Evolutionary conservation across 2,329 filamentous ascomycete genomes (phyloP), one percentile per base, ranked within the genome.

Genomic region (Aspergillus hiratsukae): DNA sequence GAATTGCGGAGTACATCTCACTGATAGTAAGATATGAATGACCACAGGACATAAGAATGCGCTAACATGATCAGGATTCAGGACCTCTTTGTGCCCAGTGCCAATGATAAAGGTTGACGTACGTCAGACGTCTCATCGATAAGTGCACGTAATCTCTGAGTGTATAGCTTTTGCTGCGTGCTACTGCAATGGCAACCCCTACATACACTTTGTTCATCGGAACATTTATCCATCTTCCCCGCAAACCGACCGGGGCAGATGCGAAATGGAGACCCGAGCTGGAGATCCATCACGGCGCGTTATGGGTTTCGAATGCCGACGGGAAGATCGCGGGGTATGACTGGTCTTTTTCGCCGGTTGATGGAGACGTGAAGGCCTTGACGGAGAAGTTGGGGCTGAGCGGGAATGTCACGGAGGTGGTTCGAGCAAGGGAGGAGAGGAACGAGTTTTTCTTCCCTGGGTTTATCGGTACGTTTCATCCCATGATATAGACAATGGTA

Each of bases 201-300:
- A 37, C 52, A 10, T 63, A 69, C 48, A 75, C 75, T 0, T 67
- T 88, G 48, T 89, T 85, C 64, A 60, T 80, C 21, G 87, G 87
- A 11, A 79, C 82, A 0, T 88, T 88, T 65, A 80, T 87, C 11
- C 82, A 88, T 40, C 66, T 83, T 69, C 67, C 76, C 68, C 65
- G 78, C 68, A 23, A 71, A 77, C 57, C 74, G 6, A 48, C 54
- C 21, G 55, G 51, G 17, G 49, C 29, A 14, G 29, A 14, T 14
- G 29, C 29, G 29, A 4, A 52, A 10, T 53, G 49, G 81, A 64
- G 81, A 72, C 58, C 84, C 82, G 11, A 77, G 79, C 65, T 82
- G 75, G 59, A 68, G 67, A 51, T 86, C 78, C 57, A 78, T 74
- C 50, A 85, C 82, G 65, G 77, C 70, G 56, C 53, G 61, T 75